A percentile compares a stretch with the other conserved stretches of the same genome.
Evolutionary conservation across 495 filamentous ascomycete genomes (phyloP).

Genomic region (Emericellopsis terricola): DNA sequence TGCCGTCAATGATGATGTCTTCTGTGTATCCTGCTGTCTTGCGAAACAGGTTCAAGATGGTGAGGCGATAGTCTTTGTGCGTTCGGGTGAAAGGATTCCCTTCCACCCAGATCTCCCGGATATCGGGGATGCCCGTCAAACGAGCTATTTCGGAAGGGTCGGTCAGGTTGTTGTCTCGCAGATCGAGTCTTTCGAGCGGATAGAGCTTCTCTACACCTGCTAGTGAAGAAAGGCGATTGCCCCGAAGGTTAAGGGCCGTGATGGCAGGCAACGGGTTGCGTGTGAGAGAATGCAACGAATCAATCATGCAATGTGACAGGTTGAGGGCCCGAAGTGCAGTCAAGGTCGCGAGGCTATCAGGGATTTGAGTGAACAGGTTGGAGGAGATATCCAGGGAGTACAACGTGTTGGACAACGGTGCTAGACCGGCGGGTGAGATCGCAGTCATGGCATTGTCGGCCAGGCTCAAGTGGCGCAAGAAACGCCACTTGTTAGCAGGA

Average conservation of each 20-base stretch:
- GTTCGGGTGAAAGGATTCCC: conserved; percentile 84
- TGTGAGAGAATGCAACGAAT: conserved; percentile 73
- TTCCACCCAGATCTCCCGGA: conserved; percentile 78
- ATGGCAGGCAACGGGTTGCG: conserved; percentile 84
- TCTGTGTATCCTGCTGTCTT: conserved; percentile 78
- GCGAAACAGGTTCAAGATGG: conserved; percentile 93
- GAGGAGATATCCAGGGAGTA: conserved; percentile 81
- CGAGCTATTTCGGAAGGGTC: conserved; percentile 85
- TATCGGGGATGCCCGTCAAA: conserved; percentile 75
- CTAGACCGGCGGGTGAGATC: conserved; percentile 52
- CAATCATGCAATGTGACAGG: conserved; percentile 92
- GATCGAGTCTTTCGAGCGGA: conserved; percentile 75
- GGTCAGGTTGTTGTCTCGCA: conserved; percentile 77
- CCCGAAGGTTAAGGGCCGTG: conserved; percentile 77
- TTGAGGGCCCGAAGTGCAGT: conserved; percentile 77
- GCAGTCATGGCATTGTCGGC: conserved; percentile 79
- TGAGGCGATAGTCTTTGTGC: conserved; percentile 66
- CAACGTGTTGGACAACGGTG: conserved; percentile 68
- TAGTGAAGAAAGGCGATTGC: conserved; percentile 73
- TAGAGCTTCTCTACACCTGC: conserved; percentile 80
- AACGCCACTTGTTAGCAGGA: conserved; percentile 80
- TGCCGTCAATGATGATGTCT: conserved; percentile 77
- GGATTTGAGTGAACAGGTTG: conserved; percentile 81
- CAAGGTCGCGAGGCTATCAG: conserved; percentile 68
- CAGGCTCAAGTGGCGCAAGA: conserved; percentile 77